Evolutionary conservation across 805 yeast species (phyloP), one percentile per base, ranked within the genome.

Genomic region (Metschnikowia cerradonensis): DNA sequence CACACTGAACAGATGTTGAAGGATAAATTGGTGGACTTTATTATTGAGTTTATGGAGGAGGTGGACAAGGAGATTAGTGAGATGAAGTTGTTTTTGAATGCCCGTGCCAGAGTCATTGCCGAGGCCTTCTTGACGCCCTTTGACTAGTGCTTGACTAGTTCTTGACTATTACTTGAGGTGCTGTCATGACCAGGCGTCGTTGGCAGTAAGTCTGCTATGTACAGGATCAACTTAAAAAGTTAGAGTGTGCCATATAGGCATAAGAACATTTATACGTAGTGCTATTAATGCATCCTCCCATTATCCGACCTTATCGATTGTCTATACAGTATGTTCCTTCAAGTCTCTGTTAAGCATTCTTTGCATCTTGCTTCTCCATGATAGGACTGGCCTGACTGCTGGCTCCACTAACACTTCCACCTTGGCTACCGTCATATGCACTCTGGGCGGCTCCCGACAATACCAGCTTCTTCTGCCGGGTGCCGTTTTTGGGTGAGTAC

Each of bases 61-160:
- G 99, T 94, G 17, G 99, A 94, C 70, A 92, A 90, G 74, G 99
- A 94, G 70, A 94, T 94, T 64, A 89, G 97, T 70, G 99, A 94
- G 68, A 94, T 94, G 96, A 94, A 94, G 72, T 79, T 94, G 68
- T 94, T 92, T 68, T 80, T 94, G 67, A 94, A 94, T 65, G 97
- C 99, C 13, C 82, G 99, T 66, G 99, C 99, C 13, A 86, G 99
- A 76, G 92, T 90, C 54, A 95, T 90, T 45, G 99, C 99, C 26
- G 99, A 94, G 70, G 92, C 96, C 6, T 92, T 90, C 68, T 77
- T 92, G 60, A 87, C 91, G 40, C 95, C 94, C 47, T 90, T 90
- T 65, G 96, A 89, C 64, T 88, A 70, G 30, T 26, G 4, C 30
- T 23, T 23, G 30, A 7, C 30, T 23, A 23, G 30, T 23, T 3